Evolutionary conservation across 148 eudicot species (phyloP).

Genomic region (Silene uniflora): DNA sequence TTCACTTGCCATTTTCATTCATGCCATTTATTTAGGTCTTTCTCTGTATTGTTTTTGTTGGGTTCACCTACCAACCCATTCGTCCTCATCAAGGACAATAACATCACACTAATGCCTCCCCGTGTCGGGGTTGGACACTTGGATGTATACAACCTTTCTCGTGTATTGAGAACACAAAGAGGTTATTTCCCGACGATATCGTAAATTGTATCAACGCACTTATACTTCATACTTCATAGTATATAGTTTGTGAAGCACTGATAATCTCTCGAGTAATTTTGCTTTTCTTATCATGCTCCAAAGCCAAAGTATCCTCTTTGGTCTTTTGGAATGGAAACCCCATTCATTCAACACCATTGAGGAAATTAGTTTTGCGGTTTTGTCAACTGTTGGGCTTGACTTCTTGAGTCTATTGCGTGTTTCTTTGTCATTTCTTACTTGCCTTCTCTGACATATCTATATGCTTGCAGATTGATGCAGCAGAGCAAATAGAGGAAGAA

Average conservation of each 20-base stretch:
- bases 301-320: neutral
- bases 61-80: neutral
- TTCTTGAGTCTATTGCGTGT: neutral
- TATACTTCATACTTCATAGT: no score
- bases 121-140: neutral
- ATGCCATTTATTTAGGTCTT: neutral
- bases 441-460: neutral
- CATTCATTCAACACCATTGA: neutral
- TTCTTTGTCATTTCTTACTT: neutral
- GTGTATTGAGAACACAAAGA: neutral
- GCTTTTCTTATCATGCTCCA: neutral
- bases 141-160: neutral
- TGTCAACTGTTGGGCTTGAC: neutral
- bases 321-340: neutral
- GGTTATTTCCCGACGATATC: neutral
- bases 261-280: neutral
- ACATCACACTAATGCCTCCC: neutral
- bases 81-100: neutral
- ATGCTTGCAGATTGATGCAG: conserved; percentile 75
- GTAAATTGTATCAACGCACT: neutral
- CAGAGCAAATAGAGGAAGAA: conserved; percentile 84
- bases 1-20: neutral
- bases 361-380: neutral
- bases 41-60: neutral
- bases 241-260: neutral